Evolutionary conservation across 192 early-diverging fungal genomes (phyloP).

Genomic region (Coemansia sp.): DNA sequence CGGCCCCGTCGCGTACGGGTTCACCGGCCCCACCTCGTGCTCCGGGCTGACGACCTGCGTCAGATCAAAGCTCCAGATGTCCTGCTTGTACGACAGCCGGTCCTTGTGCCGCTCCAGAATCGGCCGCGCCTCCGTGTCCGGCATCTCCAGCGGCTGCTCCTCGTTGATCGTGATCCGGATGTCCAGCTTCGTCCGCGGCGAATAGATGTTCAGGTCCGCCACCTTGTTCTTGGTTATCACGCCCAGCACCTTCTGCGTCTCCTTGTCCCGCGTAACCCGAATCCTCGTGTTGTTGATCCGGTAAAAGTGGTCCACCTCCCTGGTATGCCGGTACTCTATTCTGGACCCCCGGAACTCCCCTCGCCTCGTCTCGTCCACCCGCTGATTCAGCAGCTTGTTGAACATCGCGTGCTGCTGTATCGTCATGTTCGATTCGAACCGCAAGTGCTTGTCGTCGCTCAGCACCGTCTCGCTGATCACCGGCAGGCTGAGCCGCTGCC

Average conservation of each 20-base stretch:
- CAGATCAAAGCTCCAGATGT: slow-evolving; percentile 81
- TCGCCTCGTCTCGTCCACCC: slow-evolving; percentile 57
- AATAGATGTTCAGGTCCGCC: slow-evolving; percentile 83
- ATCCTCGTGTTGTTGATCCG: slow-evolving; percentile 43
- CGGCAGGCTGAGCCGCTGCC: slow-evolving; percentile 60
- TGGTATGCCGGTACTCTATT: slow-evolving; percentile 69
- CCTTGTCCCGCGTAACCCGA: slow-evolving; percentile 67
- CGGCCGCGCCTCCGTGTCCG: slow-evolving; percentile 39
- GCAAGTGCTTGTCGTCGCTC: slow-evolving; percentile 28
- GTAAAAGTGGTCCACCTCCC: slow-evolving; percentile 72
- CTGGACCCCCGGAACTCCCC: slow-evolving; percentile 53
- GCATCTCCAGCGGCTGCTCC: slow-evolving; percentile 54
- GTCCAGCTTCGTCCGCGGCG: slow-evolving; percentile 76
- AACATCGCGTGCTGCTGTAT: slow-evolving; percentile 80
- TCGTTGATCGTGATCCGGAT: slow-evolving; percentile 83
- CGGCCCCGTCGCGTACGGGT: slow-evolving; percentile 39
- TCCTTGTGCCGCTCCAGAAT: slow-evolving; percentile 78
- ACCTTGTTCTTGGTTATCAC: slow-evolving; percentile 74
- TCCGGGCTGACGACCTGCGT: slow-evolving; percentile 72
- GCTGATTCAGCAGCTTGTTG: slow-evolving; percentile 77
- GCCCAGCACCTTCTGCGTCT: slow-evolving; percentile 56
- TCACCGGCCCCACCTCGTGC: slow-evolving; percentile 33
- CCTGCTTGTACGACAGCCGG: slow-evolving; percentile 80
- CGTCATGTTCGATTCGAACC: slow-evolving; percentile 87
- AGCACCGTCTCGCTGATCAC: slow-evolving; percentile 62